phyloP scores from a whole-genome alignment of 108 stramenopile species.

The Skeletonema potamos region DNA sequence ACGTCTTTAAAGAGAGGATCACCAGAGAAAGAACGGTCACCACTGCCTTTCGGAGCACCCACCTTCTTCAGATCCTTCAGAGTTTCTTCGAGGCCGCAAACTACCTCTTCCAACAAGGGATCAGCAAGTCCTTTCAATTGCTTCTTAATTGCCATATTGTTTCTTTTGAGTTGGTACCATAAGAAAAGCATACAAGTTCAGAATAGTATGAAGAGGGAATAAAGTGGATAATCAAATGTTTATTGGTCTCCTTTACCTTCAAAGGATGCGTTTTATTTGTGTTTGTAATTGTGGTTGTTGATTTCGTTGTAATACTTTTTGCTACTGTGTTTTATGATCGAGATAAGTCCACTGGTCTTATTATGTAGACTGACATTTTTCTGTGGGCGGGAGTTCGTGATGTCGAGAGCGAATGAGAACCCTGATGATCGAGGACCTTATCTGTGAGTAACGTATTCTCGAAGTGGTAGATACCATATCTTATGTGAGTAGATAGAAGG shows the following conservation, averaged over 20 bases:
- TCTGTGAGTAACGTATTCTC: too few species aligned
- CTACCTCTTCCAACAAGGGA: conserved; percentile 19
- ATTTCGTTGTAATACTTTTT: conserved; percentile 5
- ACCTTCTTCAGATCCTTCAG: background rate
- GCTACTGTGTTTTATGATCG: too few species aligned
- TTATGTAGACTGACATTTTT: background rate
- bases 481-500: too few species aligned
- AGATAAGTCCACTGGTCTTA: too few species aligned
- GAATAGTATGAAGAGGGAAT: too few species aligned
- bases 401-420: background rate
- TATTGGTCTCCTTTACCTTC: too few species aligned
- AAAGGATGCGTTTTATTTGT: conserved; percentile 1
- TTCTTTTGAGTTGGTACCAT: too few species aligned
- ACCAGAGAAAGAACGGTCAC: conserved; percentile 15
- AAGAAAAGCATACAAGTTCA: too few species aligned
- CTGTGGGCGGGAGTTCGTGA: background rate
- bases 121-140: conserved; percentile 16
- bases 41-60: background rate
- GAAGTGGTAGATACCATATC: too few species aligned
- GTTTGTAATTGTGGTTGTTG: background rate
- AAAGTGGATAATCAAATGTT: too few species aligned
- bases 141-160: conserved; percentile 11
- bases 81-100: background rate
- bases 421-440: too few species aligned
- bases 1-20: conserved; percentile 25